Percentiles rank a stretch among this genome's conserved stretches.
phyloP scores from a whole-genome alignment of 1,284 basidiomycete genomes.

The Cerioporus squamosus region DNA sequence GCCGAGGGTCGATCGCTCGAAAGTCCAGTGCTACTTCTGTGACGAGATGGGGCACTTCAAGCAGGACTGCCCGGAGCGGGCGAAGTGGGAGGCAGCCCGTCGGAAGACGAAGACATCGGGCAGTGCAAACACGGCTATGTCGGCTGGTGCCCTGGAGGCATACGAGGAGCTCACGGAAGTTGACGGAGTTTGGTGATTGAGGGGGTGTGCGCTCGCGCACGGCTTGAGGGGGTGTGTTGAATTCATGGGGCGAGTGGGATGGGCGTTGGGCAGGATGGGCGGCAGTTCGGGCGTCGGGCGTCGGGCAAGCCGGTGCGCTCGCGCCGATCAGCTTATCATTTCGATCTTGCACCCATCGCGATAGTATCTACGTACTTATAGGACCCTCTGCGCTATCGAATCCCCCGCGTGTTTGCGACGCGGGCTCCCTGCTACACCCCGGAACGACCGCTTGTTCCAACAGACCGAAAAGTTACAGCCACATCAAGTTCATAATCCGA shows the following conservation, averaged over 20 bases:
- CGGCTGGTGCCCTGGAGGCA: no score
- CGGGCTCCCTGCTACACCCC: background rate
- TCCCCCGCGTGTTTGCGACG: background rate
- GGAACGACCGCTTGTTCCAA: background rate
- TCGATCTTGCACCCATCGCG: background rate
- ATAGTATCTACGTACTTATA: background rate
- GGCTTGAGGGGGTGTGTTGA: background rate
- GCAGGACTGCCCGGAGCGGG: background rate
- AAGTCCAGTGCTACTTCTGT: background rate
- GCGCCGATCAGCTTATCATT: background rate
- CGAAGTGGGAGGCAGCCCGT: background rate
- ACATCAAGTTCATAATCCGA: no score
- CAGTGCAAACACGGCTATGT: no score
- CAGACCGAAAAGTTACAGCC: no score
- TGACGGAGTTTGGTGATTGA: no score
- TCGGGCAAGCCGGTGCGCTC: background rate
- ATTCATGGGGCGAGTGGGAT: background rate
- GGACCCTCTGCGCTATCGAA: background rate
- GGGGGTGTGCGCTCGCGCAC: no score
- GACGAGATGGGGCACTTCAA: background rate
- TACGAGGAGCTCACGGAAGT: no score
- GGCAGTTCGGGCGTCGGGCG: background rate
- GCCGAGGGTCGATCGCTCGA: background rate
- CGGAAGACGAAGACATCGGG: background rate
- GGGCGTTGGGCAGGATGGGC: no score